phyloP scores from a whole-genome alignment of 192 early-diverging fungal species.

The Mycoemilia scoparia region DNA sequence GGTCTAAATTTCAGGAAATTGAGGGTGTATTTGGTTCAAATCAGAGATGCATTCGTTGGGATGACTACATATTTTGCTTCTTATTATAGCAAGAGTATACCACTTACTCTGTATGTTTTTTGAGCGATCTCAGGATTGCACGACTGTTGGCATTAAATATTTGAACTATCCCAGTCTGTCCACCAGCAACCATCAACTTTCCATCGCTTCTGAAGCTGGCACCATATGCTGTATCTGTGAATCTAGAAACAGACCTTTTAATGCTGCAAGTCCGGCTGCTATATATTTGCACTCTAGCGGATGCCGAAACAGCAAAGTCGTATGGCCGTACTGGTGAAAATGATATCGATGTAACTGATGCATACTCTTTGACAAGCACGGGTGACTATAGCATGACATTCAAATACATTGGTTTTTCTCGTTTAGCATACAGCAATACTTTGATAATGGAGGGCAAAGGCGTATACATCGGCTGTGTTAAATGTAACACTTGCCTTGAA shows the following conservation, averaged over 20 bases:
- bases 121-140: constrained; percentile 47
- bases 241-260: constrained; percentile 83
- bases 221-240: constrained; percentile 71
- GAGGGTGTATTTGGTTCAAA: not conserved
- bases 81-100: no score
- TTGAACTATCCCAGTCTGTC: constrained; percentile 75
- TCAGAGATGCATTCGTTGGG: not conserved
- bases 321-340: constrained; percentile 66
- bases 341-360: constrained; percentile 58
- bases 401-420: no score
- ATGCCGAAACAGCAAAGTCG: constrained; percentile 80
- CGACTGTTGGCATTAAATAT: constrained; percentile 48
- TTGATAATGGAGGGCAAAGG: not conserved
- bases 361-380: constrained; percentile 73
- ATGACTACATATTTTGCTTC: no score
- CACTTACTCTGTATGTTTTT: constrained; percentile 37
- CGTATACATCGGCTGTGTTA: not conserved
- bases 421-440: no score
- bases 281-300: constrained; percentile 85
- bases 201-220: constrained; percentile 69
- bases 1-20: constrained; percentile 32
- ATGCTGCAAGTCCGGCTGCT: constrained; percentile 59
- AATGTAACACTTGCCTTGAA: constrained; percentile 40
- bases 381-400: no score
- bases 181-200: constrained; percentile 82